Evolutionary conservation across 1,139 yeast genomes (phyloP).

Genomic region (Tardiomyces depauwii): DNA sequence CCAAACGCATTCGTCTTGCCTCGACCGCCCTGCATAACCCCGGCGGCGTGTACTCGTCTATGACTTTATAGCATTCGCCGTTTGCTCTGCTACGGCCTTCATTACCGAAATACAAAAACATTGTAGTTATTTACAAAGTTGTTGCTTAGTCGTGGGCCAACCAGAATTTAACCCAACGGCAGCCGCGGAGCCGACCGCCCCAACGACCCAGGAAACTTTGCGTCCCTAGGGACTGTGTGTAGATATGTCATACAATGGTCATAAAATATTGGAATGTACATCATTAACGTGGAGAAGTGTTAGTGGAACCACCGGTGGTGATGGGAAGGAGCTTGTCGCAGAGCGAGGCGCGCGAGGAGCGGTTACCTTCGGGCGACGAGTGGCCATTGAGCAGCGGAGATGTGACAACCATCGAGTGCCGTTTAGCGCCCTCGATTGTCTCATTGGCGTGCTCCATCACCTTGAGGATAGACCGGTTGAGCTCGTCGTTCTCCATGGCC

Average conservation of each 20-base stretch:
- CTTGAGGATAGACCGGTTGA: conserved; percentile 20
- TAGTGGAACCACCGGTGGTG: not conserved
- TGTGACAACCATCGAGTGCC: conserved; percentile 15
- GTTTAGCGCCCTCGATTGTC: conserved; percentile 22
- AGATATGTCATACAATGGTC: too few species aligned
- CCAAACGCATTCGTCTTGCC: conserved; percentile 34
- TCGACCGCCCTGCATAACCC: conserved; percentile 35
- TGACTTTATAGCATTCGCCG: conserved; percentile 11
- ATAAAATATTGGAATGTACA: too few species aligned
- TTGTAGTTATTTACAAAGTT: not conserved
- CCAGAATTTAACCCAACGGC: too few species aligned
- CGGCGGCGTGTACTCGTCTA: conserved; percentile 28
- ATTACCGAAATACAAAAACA: too few species aligned
- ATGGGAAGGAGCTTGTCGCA: not conserved
- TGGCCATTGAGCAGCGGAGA: not conserved
- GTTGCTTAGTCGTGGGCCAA: too few species aligned
- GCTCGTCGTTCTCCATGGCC: conserved; percentile 28
- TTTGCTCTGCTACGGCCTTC: too few species aligned
- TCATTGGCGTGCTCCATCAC: conserved; percentile 27
- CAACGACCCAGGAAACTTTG: too few species aligned
- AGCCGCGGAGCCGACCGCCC: too few species aligned
- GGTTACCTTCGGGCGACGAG: not conserved
- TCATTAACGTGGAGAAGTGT: not conserved
- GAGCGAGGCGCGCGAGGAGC: not conserved
- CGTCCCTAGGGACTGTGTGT: too few species aligned